These are phyloP conservation scores for Trifolium dubium DNA, from an alignment of 306 rosid genomes.

Conservation along the genomic window DNA sequence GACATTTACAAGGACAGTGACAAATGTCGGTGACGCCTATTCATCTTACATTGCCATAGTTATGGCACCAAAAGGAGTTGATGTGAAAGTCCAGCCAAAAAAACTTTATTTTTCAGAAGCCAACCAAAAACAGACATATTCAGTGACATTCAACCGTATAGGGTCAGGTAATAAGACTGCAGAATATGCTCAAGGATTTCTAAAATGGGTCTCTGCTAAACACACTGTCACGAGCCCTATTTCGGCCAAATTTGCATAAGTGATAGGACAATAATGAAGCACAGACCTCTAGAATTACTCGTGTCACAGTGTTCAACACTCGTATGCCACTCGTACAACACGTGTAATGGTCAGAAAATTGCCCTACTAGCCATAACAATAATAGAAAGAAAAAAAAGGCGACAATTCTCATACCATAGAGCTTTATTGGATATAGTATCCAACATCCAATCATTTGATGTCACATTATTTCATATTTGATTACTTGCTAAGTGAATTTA, in stretches of 20 bases:
- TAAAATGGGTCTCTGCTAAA: conserved; percentile 58
- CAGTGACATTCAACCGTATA: conserved; percentile 53
- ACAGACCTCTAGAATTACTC: too few relatives aligned
- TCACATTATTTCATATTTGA: background rate
- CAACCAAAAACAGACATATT: conserved; percentile 61
- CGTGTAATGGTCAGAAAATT: conserved; percentile 22
- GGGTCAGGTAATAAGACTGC: conserved; percentile 36
- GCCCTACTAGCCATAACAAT: conserved; percentile 7
- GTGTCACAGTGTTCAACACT: too few relatives aligned
- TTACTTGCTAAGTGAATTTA: background rate
- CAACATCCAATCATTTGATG: background rate
- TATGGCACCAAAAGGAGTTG: conserved; percentile 59
- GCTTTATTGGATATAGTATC: background rate
- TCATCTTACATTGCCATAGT: conserved; percentile 55
- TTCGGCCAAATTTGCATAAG: conserved; percentile 45
- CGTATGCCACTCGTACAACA: too few relatives aligned
- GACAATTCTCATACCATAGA: background rate
- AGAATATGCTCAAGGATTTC: conserved; percentile 59
- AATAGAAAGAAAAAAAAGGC: background rate
- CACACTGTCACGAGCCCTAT: conserved; percentile 61
- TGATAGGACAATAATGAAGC: background rate
- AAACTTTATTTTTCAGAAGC: conserved; percentile 56
- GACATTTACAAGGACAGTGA: conserved; percentile 74
- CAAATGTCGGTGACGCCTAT: conserved; percentile 65
- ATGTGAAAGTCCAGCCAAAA: conserved; percentile 57